Conservation (phyloP, 305 asterid genomes). For the Fraxinus sp. region DNA sequence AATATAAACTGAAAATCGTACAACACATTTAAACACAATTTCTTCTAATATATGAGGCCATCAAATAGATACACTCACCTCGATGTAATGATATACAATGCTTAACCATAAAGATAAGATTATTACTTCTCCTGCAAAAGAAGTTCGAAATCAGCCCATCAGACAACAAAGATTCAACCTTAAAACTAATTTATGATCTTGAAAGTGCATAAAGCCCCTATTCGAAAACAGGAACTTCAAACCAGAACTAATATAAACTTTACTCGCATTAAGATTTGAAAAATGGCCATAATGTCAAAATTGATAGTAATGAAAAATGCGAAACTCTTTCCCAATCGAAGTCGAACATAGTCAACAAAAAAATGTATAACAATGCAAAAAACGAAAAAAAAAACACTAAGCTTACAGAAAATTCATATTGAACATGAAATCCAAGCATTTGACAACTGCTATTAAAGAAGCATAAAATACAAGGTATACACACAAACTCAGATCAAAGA, state of each 20-base stretch:
- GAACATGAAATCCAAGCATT: not conserved
- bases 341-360: constrained; percentile 29
- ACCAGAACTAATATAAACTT: not conserved
- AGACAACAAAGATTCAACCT: not conserved
- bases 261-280: not conserved
- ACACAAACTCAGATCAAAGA: constrained; percentile 33
- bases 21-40: constrained; percentile 13
- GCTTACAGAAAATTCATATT: not conserved
- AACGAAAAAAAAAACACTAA: not conserved
- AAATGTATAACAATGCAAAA: not conserved
- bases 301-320: not conserved
- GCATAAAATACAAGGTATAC: constrained; percentile 7
- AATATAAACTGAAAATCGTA: not conserved
- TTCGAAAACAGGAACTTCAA: not conserved
- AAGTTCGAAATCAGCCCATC: not conserved
- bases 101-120: constrained; percentile 18
- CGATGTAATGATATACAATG: constrained; percentile 20
- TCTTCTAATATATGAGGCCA: not conserved
- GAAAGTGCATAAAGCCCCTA: not conserved
- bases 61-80: constrained; percentile 12
- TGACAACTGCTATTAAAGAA: not conserved
- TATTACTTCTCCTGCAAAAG: constrained; percentile 22
- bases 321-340: constrained; percentile 13
- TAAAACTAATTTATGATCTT: not conserved
- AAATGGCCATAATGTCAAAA: constrained; percentile 8